These are phyloP conservation scores for Gentiana macrophylla DNA, from an alignment of 257 asterid species.

Conservation along the genomic window DNA sequence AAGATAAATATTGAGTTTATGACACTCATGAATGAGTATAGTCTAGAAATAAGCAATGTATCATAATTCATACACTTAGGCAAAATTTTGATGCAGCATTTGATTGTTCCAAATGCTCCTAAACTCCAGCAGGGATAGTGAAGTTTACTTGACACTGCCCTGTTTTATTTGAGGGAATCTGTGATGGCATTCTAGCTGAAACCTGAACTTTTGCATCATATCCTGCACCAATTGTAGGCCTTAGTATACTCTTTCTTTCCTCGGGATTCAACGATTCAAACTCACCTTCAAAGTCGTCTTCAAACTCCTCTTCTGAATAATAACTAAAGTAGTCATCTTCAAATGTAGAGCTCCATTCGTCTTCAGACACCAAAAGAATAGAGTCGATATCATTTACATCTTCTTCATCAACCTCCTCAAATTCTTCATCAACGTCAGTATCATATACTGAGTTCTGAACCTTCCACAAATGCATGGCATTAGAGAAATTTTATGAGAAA, in stretches of 20 bases:
- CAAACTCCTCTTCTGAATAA: slow-evolving; percentile 42
- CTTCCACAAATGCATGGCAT: slow-evolving; percentile 52
- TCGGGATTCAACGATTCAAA: slow-evolving; percentile 18
- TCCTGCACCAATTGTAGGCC: slow-evolving; percentile 22
- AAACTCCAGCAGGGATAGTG: slow-evolving; percentile 50
- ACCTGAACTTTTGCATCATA: slow-evolving; percentile 22
- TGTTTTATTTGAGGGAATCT: slow-evolving; percentile 13
- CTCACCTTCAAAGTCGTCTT: slow-evolving; percentile 23
- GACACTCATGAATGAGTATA: no score
- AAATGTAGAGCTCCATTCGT: slow-evolving; percentile 31
- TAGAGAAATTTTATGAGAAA: no score
- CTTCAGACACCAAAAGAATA: slow-evolving; percentile 37
- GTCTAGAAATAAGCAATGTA: no score
- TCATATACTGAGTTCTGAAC: slow-evolving; percentile 20
- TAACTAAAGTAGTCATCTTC: slow-evolving; percentile 29
- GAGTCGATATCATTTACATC: slow-evolving; percentile 43
- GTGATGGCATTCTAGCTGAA: slow-evolving; percentile 15
- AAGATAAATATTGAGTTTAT: no score
- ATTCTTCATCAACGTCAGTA: slow-evolving; percentile 13
- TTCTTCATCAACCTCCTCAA: slow-evolving; percentile 26
- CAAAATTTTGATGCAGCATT: no score
- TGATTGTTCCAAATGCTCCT: slow-evolving; percentile 16
- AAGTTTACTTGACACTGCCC: slow-evolving; percentile 34
- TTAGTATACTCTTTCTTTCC: slow-evolving; percentile 13
- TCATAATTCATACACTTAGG: no score